Percentiles rank a stretch among this genome's conserved stretches.
These are phyloP conservation scores for Exserohilum turcica DNA, from an alignment of 2,329 filamentous ascomycete genomes.

Conservation along the genomic window DNA sequence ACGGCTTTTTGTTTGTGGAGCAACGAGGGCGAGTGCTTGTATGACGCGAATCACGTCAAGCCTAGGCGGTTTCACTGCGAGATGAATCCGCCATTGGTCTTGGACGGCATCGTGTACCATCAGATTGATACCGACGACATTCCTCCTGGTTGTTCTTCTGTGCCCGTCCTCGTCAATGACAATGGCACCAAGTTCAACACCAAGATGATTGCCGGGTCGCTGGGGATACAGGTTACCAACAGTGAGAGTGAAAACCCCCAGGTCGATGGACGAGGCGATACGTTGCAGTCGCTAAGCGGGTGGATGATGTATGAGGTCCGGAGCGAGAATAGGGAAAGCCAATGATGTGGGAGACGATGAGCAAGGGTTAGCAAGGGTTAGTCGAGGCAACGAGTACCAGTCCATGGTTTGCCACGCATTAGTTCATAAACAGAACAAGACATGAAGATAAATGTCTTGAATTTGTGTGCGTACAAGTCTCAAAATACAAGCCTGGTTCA, in stretches of 20 bases:
- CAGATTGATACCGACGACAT: slow-evolving; percentile 9
- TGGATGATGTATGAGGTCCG: slow-evolving; percentile 21
- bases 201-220: slow-evolving; percentile 20
- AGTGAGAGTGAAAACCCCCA: background rate
- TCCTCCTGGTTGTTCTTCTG: slow-evolving; percentile 8
- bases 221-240: slow-evolving; percentile 14
- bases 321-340: background rate
- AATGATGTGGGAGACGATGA: background rate
- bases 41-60: background rate
- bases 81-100: background rate
- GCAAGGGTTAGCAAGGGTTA: too few relatives aligned
- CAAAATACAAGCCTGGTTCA: slow-evolving; percentile 15
- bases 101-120: slow-evolving; percentile 13
- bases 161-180: slow-evolving; percentile 19
- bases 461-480: slow-evolving; percentile 14
- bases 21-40: slow-evolving; percentile 11
- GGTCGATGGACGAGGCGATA: slow-evolving; percentile 4
- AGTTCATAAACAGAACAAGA: background rate
- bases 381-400: background rate
- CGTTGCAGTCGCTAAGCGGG: slow-evolving; percentile 15
- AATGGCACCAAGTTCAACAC: slow-evolving; percentile 10
- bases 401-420: too few relatives aligned
- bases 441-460: slow-evolving; percentile 5
- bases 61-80: too few relatives aligned
- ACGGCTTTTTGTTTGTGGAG: slow-evolving; percentile 29